phyloP scores from a whole-genome alignment of 116 monocot genomes.

The Papilionanthe hybrid region DNA sequence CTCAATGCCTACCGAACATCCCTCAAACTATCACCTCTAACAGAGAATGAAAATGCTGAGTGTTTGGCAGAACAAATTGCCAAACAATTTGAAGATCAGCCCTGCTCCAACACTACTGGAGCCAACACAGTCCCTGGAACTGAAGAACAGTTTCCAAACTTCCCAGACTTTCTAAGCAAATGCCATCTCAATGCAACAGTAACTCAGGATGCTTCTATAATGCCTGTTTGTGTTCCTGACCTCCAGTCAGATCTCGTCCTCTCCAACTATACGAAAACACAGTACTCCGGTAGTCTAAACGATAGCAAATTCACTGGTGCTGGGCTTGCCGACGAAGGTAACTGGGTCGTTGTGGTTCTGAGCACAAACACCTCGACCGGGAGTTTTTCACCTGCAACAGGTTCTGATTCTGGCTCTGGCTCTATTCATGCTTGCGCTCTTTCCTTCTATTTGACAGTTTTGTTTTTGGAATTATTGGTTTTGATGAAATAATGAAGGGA shows the following conservation, averaged over 20 bases:
- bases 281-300: conserved; percentile 58
- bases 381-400: conserved; percentile 20
- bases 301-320: conserved; percentile 43
- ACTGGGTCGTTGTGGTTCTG: conserved; percentile 86
- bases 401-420: conserved; percentile 5
- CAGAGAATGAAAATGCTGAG: conserved; percentile 59
- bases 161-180: conserved; percentile 40
- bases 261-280: conserved; percentile 81
- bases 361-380: conserved; percentile 62
- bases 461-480: conserved; percentile 31
- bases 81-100: conserved; percentile 55
- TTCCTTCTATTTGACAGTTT: conserved; percentile 10
- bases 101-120: conserved; percentile 78
- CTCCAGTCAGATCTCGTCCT: conserved; percentile 47
- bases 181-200: conserved; percentile 73
- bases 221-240: conserved; percentile 79
- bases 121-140: conserved; percentile 71
- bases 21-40: conserved; percentile 60
- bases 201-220: conserved; percentile 52
- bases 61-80: conserved; percentile 80
- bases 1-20: conserved; percentile 76
- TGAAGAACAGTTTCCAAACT: conserved; percentile 71
- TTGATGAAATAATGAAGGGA: conserved; percentile 2
- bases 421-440: neutral
- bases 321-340: conserved; percentile 68